Base-by-base conservation (phyloP, 176 grass and related monocot genomes). In the Poa pratensis region DNA sequence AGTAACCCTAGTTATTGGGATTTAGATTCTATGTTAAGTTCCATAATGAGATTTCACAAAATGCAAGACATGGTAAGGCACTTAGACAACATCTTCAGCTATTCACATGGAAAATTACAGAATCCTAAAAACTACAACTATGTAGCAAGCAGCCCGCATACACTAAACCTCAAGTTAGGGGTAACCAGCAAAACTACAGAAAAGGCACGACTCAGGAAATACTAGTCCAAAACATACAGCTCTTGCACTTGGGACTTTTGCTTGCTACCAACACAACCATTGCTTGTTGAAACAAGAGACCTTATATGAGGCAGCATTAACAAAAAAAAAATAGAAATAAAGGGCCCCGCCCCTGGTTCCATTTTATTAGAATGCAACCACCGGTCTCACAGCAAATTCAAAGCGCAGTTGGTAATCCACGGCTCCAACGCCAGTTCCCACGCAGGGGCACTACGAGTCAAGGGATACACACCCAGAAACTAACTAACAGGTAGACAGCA, bases 241-340 rank as follows among this genome's bases (percentile, higher is more conserved):
- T 82, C 76, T 88, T 87, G 61, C 35, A 26, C 84, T 77, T 92
- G 73, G 19, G 66, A 18, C 64, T 40, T 87, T 88, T 89, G 73
- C 37, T 87, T 87, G 46, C 49, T 73, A 43, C 40, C 40, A 43
- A 43, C 40, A 43, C 40, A 43, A 1, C 40, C 40, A 43, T 43
- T 43, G 40, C 7, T 43, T 43, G 7, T 9, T 43, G 7, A 43
- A 43, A 43, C 40, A 43, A 7, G 40, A 43, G 40, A 1, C 40
- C 40, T 43, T 9, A 43, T 43, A 43, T 90, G 70, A 87, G 65
- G 37, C 15, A 48, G 18, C 43, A 46, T 46, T 46, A 46, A 46
- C 5, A 82, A 76, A 48, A n/a, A n/a, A n/a, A n/a, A n/a, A n/a
- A n/a, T 32, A 32, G 32, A 32, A 32, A 32, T 32, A 32, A 32